Percentiles rank a stretch among this genome's conserved stretches.
phyloP scores from a whole-genome alignment of 1,139 yeast species.

The Candida neerlandica region DNA sequence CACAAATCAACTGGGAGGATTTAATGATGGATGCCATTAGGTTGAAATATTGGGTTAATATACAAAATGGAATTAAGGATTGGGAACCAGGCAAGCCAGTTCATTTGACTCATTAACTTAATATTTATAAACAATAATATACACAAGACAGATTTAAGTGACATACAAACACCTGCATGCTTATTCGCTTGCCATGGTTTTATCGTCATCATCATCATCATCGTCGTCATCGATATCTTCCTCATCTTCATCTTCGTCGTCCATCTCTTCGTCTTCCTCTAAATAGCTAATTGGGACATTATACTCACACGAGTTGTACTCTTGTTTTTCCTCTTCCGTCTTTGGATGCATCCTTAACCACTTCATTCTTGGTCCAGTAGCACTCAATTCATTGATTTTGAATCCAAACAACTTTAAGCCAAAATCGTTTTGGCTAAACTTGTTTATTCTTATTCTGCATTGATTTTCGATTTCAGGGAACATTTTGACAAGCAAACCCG shows the following conservation, averaged over 20 bases:
- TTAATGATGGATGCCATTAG: conserved; percentile 71
- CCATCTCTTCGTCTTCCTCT: conserved; percentile 31
- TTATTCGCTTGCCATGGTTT: conserved; percentile 48
- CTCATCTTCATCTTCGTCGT: conserved; percentile 26
- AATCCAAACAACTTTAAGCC: conserved; percentile 88
- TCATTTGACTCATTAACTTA: conserved; percentile 54
- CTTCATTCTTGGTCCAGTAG: conserved; percentile 89
- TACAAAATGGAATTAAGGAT: conserved; percentile 71
- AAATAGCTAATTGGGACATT: conserved; percentile 43
- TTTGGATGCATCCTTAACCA: conserved; percentile 86
- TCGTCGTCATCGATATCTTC: conserved; percentile 28
- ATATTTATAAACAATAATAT: conserved; percentile 2
- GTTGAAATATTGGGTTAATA: conserved; percentile 83
- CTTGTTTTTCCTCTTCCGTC: conserved; percentile 57
- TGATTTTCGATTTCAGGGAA: conserved; percentile 75
- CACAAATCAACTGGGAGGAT: conserved; percentile 45
- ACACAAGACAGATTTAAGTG: neutral
- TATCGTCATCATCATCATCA: conserved; percentile 41
- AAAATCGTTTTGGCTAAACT: conserved; percentile 55
- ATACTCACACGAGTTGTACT: conserved; percentile 65
- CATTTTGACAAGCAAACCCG: conserved; percentile 87
- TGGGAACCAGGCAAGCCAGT: conserved; percentile 77
- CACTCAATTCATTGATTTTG: conserved; percentile 70
- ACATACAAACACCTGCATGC: neutral
- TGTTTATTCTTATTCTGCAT: conserved; percentile 51